Evolutionary conservation across 2,329 filamentous ascomycete species (phyloP).

Genomic region (Drechslera avenae): DNA sequence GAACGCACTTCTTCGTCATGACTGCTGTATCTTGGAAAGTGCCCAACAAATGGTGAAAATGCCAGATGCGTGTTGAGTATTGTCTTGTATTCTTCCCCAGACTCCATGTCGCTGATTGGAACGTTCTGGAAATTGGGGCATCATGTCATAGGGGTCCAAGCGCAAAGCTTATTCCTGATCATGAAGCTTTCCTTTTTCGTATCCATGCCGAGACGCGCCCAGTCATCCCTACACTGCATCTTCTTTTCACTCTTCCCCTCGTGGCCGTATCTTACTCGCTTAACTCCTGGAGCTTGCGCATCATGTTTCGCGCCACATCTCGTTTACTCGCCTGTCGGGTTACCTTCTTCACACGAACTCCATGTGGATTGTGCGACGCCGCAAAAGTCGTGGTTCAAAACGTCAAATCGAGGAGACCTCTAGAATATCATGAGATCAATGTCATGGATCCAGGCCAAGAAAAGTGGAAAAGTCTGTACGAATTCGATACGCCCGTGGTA

Average conservation of each 20-base stretch:
- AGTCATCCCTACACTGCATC: background rate
- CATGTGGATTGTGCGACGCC: constrained; percentile 72
- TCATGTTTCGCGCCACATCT: constrained; percentile 42
- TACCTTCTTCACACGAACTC: constrained; percentile 74
- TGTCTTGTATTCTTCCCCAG: constrained; percentile 11
- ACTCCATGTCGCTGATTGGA: constrained; percentile 30
- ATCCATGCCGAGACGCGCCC: background rate
- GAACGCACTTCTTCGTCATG: constrained; percentile 88
- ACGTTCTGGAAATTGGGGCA: constrained; percentile 44
- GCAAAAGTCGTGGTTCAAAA: constrained; percentile 71
- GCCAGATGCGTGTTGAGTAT: constrained; percentile 13
- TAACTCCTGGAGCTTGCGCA: background rate
- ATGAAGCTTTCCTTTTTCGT: constrained; percentile 8
- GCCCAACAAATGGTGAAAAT: constrained; percentile 7
- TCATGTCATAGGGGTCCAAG: constrained; percentile 37
- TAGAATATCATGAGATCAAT: constrained; percentile 71
- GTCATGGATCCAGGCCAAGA: constrained; percentile 67
- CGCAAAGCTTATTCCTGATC: constrained; percentile 3
- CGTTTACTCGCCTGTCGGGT: constrained; percentile 58
- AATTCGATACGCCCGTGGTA: constrained; percentile 83
- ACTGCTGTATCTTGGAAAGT: background rate
- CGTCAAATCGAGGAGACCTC: constrained; percentile 70
- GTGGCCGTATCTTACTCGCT: background rate
- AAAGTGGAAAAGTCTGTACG: constrained; percentile 74
- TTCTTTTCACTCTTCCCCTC: background rate